Base-by-base conservation (phyloP, 176 grass and related monocot species). In the Luzula sylvatica region DNA sequence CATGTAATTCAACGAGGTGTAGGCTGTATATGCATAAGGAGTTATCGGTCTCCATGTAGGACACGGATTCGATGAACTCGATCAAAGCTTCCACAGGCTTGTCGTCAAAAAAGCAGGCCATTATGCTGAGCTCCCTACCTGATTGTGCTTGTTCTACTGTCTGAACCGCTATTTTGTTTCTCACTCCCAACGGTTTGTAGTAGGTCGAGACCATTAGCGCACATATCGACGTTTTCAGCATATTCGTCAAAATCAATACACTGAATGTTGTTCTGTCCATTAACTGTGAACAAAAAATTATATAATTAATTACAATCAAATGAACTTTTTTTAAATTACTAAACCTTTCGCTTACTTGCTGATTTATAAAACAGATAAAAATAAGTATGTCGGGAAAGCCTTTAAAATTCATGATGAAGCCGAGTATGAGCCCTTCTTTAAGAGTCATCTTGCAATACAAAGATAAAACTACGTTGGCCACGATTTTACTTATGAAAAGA, bases 331-430 rank as follows among this genome's bases (percentile, higher is more conserved):
- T n/a, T n/a, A n/a, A n/a, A n/a, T n/a, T n/a, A n/a, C n/a, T n/a
- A n/a, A n/a, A n/a, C n/a, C n/a, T n/a, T n/a, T n/a, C n/a, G n/a
- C n/a, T n/a, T n/a, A n/a, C n/a, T n/a, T n/a, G n/a, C n/a, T n/a
- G n/a, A n/a, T n/a, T n/a, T n/a, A n/a, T n/a, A n/a, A n/a, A n/a
- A n/a, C n/a, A n/a, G n/a, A n/a, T n/a, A n/a, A n/a, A n/a, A n/a
- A n/a, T n/a, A n/a, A n/a, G n/a, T n/a, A 52, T 24, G 55, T 69
- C 55, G 14, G 62, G 25, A 3, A 77, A 15, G 12, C 65, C 73
- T 47, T 44, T 61, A 2, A 61, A 77, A 48, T 61, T 63, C 55
- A 69, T 52, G 21, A 63, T 55, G 26, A 77, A 56, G 8, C 73
- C 65, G 17, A 77, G 38, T 8, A 77, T 17, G 8, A 25, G 11